These are phyloP conservation scores for Ligustrum vulgare DNA, from an alignment of 257 asterid genomes.

Conservation along the genomic window DNA sequence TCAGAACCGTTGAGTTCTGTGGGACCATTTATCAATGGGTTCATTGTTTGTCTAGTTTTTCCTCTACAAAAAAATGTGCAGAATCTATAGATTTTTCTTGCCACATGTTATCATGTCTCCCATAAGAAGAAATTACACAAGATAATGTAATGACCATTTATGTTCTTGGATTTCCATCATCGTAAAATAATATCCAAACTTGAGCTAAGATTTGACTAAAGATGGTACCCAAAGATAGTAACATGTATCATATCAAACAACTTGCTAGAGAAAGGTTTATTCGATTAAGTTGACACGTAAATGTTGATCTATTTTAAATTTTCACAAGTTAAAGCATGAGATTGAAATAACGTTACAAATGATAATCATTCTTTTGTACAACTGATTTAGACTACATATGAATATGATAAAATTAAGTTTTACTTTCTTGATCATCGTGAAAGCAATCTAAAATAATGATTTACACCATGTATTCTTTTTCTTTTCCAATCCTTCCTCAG, in stretches of 20 bases:
- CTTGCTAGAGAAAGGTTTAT: neutral
- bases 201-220: neutral
- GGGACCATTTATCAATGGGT: conserved; percentile 58
- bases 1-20: conserved; percentile 49
- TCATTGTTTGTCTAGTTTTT: conserved; percentile 38
- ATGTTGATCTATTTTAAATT: neutral
- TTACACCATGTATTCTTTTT: neutral
- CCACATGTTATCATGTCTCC: conserved; percentile 32
- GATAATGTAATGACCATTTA: conserved; percentile 1
- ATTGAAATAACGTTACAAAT: neutral
- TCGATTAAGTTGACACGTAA: neutral
- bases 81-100: conserved; percentile 21
- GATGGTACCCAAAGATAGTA: neutral
- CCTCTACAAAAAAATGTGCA: conserved; percentile 25
- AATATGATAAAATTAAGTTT: too few species aligned
- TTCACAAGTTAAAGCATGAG: neutral
- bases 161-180: neutral
- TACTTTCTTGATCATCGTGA: neutral
- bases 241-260: neutral
- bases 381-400: neutral
- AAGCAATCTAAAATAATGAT: neutral
- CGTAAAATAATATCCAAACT: neutral
- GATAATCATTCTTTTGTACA: neutral
- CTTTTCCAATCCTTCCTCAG: neutral
- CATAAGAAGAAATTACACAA: conserved; percentile 9